Evolutionary conservation across 352 stramenopile genomes (phyloP), one percentile per base, ranked within the genome.

Genomic region (Pythium chondricola): DNA sequence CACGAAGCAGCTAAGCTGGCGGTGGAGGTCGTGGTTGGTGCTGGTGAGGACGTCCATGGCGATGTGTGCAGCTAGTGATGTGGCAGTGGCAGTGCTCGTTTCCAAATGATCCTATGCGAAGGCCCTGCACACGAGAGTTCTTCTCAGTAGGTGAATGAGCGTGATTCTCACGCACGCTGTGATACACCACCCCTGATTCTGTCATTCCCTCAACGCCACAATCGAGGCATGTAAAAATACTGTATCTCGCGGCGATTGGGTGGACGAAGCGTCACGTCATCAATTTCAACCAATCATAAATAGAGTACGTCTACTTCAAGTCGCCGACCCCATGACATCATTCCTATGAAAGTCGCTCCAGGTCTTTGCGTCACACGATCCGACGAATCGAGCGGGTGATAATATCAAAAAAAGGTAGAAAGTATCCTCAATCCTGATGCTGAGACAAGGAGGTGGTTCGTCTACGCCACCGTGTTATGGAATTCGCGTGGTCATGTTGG

Each of bases 1-100:
- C 51, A 89, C 71, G 59, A 89, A 89, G 59, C 67, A 84, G 64
- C 73, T 74, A 26, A 89, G 64, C 65, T 87, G 75, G 55, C 75
- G 74, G 44, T 85, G 68, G 40, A 75, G 64, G 48, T 74, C 69
- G 31, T 40, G 25, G 50, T 56, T 51, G 8, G 45, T 41, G 38
- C 29, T 30, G 21, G 37, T 45, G 20, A 54, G 35, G 52, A 43
- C 36, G 32, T 54, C 48, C 48, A 56, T 60, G 35, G 33, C 49
- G 17, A 43, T 14, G n/a, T 27, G 5, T 35, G 38, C n/a, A 30
- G 1, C 16, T 29, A 33, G 29, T 30, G 31, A 45, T 44, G 43
- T 54, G 16, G 43, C 11, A 18, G 24, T 17, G 18, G 25, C 17
- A 26, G 14, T 14, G 52, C 35, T 51, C 43, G 52, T 60, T 60